Percentiles rank a stretch among this genome's conserved stretches.
Evolutionary conservation across 192 early-diverging fungal species (phyloP).

Genomic region (Coemansia sp.): DNA sequence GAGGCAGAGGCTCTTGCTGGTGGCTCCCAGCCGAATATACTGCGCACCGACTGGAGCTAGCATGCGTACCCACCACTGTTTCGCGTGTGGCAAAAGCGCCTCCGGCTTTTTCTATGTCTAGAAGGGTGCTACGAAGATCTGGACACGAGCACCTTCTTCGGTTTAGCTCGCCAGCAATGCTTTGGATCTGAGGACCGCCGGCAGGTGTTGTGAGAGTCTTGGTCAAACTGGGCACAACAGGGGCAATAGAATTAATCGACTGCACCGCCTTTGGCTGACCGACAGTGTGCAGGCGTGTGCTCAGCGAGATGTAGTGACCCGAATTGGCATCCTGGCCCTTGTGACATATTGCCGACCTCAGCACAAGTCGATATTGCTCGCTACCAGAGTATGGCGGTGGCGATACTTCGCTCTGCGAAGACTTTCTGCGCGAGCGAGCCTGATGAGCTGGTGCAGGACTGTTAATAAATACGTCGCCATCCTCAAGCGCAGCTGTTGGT

Average conservation of each 20-base stretch:
- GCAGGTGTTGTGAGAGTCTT: background rate
- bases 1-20: background rate
- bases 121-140: background rate
- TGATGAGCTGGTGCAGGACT: conserved; percentile 1
- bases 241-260: background rate
- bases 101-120: background rate
- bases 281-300: conserved; percentile 26
- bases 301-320: conserved; percentile 58
- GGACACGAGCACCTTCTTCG: conserved; percentile 1
- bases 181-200: background rate
- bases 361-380: conserved; percentile 54
- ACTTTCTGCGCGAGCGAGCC: background rate
- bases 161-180: background rate
- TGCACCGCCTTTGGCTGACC: background rate
- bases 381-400: conserved; percentile 34
- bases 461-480: background rate
- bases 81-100: background rate
- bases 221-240: background rate
- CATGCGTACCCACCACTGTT: background rate
- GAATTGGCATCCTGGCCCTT: conserved; percentile 45
- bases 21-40: background rate
- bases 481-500: conserved; percentile 10
- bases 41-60: background rate
- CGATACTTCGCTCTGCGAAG: background rate
- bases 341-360: conserved; percentile 61